These are phyloP conservation scores for Penicillium paradoxum DNA, from an alignment of 495 filamentous ascomycete genomes.

Conservation along the genomic window DNA sequence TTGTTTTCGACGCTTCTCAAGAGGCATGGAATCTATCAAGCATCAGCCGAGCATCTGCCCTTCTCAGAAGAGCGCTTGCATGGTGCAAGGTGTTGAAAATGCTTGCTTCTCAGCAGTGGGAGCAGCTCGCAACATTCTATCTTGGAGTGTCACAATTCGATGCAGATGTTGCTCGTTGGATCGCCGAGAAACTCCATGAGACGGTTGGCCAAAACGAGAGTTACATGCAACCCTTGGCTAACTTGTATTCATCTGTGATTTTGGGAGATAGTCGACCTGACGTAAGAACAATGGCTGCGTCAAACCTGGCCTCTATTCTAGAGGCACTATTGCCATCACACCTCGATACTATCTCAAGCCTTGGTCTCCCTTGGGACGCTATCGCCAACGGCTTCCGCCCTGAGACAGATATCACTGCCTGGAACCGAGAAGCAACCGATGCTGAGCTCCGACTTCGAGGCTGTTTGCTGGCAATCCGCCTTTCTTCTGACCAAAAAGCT, in stretches of 20 bases:
- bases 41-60: slow-evolving; percentile 34
- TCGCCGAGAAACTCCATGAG: slow-evolving; percentile 31
- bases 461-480: slow-evolving; percentile 52
- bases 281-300: slow-evolving; percentile 29
- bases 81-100: slow-evolving; percentile 32
- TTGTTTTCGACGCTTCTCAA: slow-evolving; percentile 28
- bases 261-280: slow-evolving; percentile 22
- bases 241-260: slow-evolving; percentile 32
- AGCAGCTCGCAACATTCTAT: slow-evolving; percentile 22
- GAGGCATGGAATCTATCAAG: slow-evolving; percentile 30
- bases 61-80: slow-evolving; percentile 36
- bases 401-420: slow-evolving; percentile 21
- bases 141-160: slow-evolving; percentile 28
- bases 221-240: slow-evolving; percentile 21
- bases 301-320: slow-evolving; percentile 33
- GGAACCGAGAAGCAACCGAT: slow-evolving; percentile 42
- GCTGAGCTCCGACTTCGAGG: slow-evolving; percentile 47
- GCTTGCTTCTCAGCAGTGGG: slow-evolving; percentile 16
- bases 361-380: slow-evolving; percentile 25
- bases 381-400: slow-evolving; percentile 22
- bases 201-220: slow-evolving; percentile 16
- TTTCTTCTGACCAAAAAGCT: slow-evolving; percentile 27
- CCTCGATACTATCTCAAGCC: slow-evolving; percentile 4
- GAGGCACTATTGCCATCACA: slow-evolving; percentile 23
- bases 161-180: slow-evolving; percentile 36